A percentile compares a stretch with the other conserved stretches of the same genome.
phyloP scores from a whole-genome alignment of 371 early-diverging fungal genomes.

The Saksenaea vasiformis region DNA sequence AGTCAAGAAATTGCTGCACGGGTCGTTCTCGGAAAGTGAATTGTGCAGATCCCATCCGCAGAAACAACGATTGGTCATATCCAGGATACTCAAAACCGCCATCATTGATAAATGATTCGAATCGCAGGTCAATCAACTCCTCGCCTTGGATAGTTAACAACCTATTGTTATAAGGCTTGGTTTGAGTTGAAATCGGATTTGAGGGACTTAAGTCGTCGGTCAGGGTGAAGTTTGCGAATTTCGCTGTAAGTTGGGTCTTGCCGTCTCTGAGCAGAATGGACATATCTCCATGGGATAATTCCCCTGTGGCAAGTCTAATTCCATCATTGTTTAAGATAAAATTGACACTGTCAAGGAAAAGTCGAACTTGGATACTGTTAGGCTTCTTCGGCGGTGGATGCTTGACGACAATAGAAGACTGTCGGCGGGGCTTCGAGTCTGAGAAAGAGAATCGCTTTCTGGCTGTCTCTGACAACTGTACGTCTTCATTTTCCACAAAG shows the following conservation, averaged over 20 bases:
- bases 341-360: slow-evolving; percentile 66
- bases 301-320: slow-evolving; percentile 60
- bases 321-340: slow-evolving; percentile 68
- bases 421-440: neutral
- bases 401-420: neutral
- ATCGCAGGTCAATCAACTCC: slow-evolving; percentile 85
- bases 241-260: slow-evolving; percentile 61
- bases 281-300: slow-evolving; percentile 61
- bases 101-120: slow-evolving; percentile 72
- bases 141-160: slow-evolving; percentile 88
- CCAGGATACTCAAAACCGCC: slow-evolving; percentile 68
- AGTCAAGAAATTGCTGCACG: slow-evolving; percentile 56
- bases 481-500: slow-evolving; percentile 43
- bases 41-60: slow-evolving; percentile 84
- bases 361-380: slow-evolving; percentile 61
- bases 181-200: slow-evolving; percentile 17
- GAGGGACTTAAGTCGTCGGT: slow-evolving; percentile 53
- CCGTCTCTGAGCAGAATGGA: slow-evolving; percentile 50
- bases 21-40: slow-evolving; percentile 70
- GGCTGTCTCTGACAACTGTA: neutral
- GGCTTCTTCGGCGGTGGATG: neutral
- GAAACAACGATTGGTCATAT: slow-evolving; percentile 78
- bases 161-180: slow-evolving; percentile 22
- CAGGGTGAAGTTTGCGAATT: slow-evolving; percentile 73
- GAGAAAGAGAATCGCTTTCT: neutral